phyloP scores from a whole-genome alignment of 2,329 filamentous ascomycete species.

The Colletotrichum lupini region DNA sequence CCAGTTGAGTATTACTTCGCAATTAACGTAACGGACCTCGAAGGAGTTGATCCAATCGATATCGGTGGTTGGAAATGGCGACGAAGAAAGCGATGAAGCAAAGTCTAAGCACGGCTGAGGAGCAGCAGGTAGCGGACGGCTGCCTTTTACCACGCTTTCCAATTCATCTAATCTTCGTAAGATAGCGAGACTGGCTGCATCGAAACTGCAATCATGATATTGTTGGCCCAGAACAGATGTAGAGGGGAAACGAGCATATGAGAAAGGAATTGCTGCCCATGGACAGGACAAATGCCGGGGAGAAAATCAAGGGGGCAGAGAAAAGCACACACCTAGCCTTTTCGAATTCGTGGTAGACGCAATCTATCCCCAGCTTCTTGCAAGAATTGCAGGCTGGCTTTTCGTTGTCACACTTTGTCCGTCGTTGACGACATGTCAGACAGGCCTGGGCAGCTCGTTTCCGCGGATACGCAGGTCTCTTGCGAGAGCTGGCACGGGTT shows the following conservation, averaged over 20 bases:
- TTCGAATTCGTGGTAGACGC: slow-evolving; percentile 17
- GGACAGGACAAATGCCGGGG: too few relatives aligned
- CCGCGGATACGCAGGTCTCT: slow-evolving; percentile 8
- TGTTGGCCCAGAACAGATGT: not conserved
- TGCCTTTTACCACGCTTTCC: not conserved
- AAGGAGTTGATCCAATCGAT: not conserved
- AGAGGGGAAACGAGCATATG: too few relatives aligned
- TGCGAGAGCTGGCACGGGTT: not conserved
- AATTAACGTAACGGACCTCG: not conserved
- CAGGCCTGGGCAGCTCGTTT: slow-evolving; percentile 16
- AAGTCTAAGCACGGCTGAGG: too few relatives aligned
- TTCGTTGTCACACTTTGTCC: slow-evolving; percentile 15
- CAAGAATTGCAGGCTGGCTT: not conserved
- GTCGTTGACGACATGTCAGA: slow-evolving; percentile 11
- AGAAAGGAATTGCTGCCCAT: too few relatives aligned
- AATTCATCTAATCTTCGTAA: slow-evolving; percentile 1
- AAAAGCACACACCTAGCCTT: slow-evolving; percentile 6
- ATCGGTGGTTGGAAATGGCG: not conserved
- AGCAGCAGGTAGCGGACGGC: not conserved
- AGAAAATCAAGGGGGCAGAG: too few relatives aligned
- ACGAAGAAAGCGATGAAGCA: too few relatives aligned
- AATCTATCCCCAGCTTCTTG: slow-evolving; percentile 8
- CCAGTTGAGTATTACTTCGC: not conserved
- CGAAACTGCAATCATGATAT: not conserved
- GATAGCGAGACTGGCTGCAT: slow-evolving; percentile 13